Evolutionary conservation across 2,329 filamentous ascomycete genomes (phyloP).

Genomic region (Penicillium paneum): DNA sequence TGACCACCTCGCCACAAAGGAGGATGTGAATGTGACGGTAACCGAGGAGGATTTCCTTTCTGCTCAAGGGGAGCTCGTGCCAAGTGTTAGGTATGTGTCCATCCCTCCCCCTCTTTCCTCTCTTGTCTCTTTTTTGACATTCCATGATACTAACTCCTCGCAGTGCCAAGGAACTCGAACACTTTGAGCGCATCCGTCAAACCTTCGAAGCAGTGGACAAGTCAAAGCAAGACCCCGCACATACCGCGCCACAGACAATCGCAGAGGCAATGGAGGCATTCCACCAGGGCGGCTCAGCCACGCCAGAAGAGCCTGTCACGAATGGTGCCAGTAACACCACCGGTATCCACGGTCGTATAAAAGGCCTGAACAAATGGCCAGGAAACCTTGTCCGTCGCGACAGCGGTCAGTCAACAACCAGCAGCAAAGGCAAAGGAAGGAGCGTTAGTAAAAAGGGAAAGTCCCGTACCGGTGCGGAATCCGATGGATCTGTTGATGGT

Average conservation of each 20-base stretch:
- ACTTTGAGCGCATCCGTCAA: slow-evolving; percentile 81
- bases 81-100: slow-evolving; percentile 63
- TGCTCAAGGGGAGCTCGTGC: slow-evolving; percentile 82
- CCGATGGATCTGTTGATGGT: slow-evolving; percentile 32
- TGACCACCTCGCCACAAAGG: slow-evolving; percentile 78
- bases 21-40: slow-evolving; percentile 83
- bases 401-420: slow-evolving; percentile 30
- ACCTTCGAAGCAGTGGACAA: slow-evolving; percentile 68
- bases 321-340: slow-evolving; percentile 25
- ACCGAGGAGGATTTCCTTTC: slow-evolving; percentile 81
- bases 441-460: slow-evolving; percentile 36
- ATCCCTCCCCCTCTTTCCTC: neutral
- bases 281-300: slow-evolving; percentile 19
- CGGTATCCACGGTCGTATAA: slow-evolving; percentile 26
- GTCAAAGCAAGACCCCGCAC: slow-evolving; percentile 38
- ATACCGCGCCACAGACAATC: slow-evolving; percentile 33
- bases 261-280: slow-evolving; percentile 39
- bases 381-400: slow-evolving; percentile 24
- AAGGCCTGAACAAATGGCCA: slow-evolving; percentile 34
- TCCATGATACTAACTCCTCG: slow-evolving; percentile 24
- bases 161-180: slow-evolving; percentile 82
- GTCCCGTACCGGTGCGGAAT: slow-evolving; percentile 32
- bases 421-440: slow-evolving; percentile 30
- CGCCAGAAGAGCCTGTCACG: slow-evolving; percentile 19
- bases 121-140: neutral